These are phyloP conservation scores for Rutstroemia sp. DNA, from an alignment of 2,329 filamentous ascomycete species.

Conservation along the genomic window DNA sequence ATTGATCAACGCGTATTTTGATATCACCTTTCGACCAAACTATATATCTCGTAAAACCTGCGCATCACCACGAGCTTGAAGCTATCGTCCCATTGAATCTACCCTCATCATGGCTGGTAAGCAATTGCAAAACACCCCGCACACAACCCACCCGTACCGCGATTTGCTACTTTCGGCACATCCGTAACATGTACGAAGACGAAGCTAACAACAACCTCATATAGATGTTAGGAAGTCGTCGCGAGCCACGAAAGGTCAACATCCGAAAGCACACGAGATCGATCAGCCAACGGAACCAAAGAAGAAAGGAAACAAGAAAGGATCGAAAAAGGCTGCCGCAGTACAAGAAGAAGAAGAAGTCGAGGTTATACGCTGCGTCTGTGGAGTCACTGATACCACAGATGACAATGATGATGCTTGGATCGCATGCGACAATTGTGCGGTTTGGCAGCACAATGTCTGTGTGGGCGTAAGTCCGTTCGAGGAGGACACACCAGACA, in stretches of 20 bases:
- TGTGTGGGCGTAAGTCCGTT: constrained; percentile 83
- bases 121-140: constrained; percentile 29
- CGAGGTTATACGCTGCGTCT: constrained; percentile 82
- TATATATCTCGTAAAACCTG: constrained; percentile 22
- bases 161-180: not conserved
- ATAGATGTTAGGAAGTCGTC: constrained; percentile 66
- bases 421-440: constrained; percentile 92
- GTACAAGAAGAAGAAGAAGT: constrained; percentile 42
- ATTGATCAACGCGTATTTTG: constrained; percentile 23
- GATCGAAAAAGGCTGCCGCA: constrained; percentile 44
- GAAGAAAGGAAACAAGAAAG: constrained; percentile 43
- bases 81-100: constrained; percentile 17
- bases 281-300: constrained; percentile 48
- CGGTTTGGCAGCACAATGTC: constrained; percentile 94
- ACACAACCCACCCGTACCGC: not conserved
- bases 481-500: constrained; percentile 65
- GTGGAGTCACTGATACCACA: constrained; percentile 77
- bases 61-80: constrained; percentile 19
- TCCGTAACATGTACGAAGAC: not conserved
- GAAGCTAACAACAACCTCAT: constrained; percentile 18
- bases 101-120: constrained; percentile 50
- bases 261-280: constrained; percentile 77
- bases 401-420: constrained; percentile 83
- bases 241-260: constrained; percentile 92
- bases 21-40: constrained; percentile 18